Percentiles rank a stretch among this genome's conserved stretches.
phyloP scores from a whole-genome alignment of 768 basidiomycete genomes.

The Psilocybe subaeruginosa region DNA sequence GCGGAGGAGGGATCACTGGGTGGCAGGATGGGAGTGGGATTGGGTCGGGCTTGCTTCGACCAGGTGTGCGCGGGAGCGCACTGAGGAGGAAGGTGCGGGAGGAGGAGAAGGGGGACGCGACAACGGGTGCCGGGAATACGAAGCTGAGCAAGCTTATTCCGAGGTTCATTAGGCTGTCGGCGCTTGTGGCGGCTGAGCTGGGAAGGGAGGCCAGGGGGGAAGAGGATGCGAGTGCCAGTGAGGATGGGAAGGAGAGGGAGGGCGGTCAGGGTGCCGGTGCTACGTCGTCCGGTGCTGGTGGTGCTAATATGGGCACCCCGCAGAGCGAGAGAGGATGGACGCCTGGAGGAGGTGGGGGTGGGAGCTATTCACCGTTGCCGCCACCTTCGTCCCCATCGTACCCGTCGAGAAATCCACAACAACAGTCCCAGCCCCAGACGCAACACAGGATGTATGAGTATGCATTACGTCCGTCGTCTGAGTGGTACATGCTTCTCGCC shows the following conservation, averaged over 20 bases:
- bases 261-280: conserved; percentile 7
- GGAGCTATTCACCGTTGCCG: conserved; percentile 11
- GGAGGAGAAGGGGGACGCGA: conserved; percentile 21
- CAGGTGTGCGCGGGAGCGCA: conserved; percentile 57
- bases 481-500: conserved; percentile 83
- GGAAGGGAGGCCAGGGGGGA: conserved; percentile 70
- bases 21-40: conserved; percentile 80
- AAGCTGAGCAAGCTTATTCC: conserved; percentile 68
- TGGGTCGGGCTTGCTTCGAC: conserved; percentile 67
- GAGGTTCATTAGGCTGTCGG: conserved; percentile 76
- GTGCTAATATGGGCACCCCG: neutral
- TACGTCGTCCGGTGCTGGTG: neutral
- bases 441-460: conserved; percentile 38
- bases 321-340: conserved; percentile 7
- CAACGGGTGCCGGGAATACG: conserved; percentile 57
- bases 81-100: conserved; percentile 52
- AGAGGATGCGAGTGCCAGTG: conserved; percentile 41
- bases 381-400: conserved; percentile 15
- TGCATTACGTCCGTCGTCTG: conserved; percentile 69
- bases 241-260: conserved; percentile 23
- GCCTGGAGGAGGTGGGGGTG: conserved; percentile 1
- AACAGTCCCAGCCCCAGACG: conserved; percentile 5
- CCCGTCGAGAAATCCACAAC: conserved; percentile 1
- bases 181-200: conserved; percentile 77
- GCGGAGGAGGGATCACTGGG: conserved; percentile 61